Percentiles rank a stretch among this genome's conserved stretches.
Conservation (phyloP, 805 yeast species). For the Huiozyma naganishii region DNA sequence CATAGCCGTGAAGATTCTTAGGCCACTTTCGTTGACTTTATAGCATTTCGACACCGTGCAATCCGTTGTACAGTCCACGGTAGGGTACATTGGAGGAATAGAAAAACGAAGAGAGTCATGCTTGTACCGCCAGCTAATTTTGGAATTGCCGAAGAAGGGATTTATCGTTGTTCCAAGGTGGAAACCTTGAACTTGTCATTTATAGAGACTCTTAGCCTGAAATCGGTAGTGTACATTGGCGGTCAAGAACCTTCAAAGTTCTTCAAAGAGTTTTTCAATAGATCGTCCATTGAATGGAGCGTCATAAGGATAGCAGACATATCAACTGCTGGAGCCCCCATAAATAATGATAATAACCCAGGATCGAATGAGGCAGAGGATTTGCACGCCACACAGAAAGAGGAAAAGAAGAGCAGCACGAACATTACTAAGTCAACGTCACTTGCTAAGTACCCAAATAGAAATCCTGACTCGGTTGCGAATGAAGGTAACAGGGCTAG, state of each 20-base stretch:
- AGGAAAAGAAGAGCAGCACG: neutral
- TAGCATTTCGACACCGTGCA: too few species aligned
- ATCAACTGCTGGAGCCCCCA: slow-evolving; percentile 8
- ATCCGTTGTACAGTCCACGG: too few species aligned
- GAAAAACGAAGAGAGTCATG: slow-evolving; percentile 33
- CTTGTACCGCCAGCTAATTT: slow-evolving; percentile 87
- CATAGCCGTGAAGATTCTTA: too few species aligned
- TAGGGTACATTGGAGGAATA: too few species aligned
- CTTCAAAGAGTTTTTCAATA: slow-evolving; percentile 53
- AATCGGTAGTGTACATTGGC: slow-evolving; percentile 62
- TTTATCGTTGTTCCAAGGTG: slow-evolving; percentile 71
- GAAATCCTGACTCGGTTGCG: neutral
- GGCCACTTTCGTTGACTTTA: too few species aligned
- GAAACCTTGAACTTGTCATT: slow-evolving; percentile 72
- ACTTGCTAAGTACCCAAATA: neutral
- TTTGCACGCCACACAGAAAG: slow-evolving; percentile 1
- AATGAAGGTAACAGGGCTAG: slow-evolving; percentile 1
- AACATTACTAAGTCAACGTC: neutral
- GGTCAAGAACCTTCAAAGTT: slow-evolving; percentile 77
- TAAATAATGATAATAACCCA: neutral
- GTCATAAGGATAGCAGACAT: slow-evolving; percentile 27
- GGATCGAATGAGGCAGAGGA: slow-evolving; percentile 1
- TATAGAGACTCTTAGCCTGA: slow-evolving; percentile 57
- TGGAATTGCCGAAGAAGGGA: slow-evolving; percentile 81
- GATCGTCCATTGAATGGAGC: slow-evolving; percentile 40